phyloP scores from a whole-genome alignment of 345 rosid genomes.

The Brassica rapa region DNA sequence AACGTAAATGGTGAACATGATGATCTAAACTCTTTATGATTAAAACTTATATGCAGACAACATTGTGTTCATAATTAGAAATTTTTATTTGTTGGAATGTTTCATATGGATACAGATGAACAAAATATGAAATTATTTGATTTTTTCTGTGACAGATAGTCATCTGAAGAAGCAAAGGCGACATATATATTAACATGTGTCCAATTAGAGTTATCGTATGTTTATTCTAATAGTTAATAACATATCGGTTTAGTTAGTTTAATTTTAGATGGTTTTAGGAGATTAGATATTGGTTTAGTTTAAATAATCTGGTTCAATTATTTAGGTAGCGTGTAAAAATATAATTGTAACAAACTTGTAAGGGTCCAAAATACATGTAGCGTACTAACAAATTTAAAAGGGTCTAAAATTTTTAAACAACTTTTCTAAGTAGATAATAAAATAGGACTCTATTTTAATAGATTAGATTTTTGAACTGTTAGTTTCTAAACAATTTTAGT shows the following conservation, averaged over 20 bases:
- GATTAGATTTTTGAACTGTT: conserved; percentile 8
- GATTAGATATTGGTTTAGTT: background rate
- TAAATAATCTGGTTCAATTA: background rate
- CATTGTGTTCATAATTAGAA: background rate
- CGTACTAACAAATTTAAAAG: background rate
- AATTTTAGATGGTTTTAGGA: background rate
- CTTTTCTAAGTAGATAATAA: too few relatives aligned
- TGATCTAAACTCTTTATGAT: background rate
- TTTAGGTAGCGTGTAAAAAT: background rate
- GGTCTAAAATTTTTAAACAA: background rate
- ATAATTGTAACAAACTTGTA: background rate
- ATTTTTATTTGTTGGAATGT: background rate
- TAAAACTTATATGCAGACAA: background rate
- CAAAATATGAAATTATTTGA: too few relatives aligned
- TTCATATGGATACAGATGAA: background rate
- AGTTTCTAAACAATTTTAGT: too few relatives aligned
- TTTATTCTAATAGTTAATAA: background rate
- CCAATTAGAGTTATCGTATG: too few relatives aligned
- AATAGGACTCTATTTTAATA: too few relatives aligned
- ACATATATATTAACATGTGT: too few relatives aligned
- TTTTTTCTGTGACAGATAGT: too few relatives aligned
- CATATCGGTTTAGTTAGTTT: conserved; percentile 32
- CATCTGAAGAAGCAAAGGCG: too few relatives aligned
- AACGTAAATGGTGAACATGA: background rate
- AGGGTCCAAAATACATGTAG: background rate